These are phyloP conservation scores for Penicillium bovifimosum DNA, from an alignment of 495 filamentous ascomycete genomes.

Conservation along the genomic window DNA sequence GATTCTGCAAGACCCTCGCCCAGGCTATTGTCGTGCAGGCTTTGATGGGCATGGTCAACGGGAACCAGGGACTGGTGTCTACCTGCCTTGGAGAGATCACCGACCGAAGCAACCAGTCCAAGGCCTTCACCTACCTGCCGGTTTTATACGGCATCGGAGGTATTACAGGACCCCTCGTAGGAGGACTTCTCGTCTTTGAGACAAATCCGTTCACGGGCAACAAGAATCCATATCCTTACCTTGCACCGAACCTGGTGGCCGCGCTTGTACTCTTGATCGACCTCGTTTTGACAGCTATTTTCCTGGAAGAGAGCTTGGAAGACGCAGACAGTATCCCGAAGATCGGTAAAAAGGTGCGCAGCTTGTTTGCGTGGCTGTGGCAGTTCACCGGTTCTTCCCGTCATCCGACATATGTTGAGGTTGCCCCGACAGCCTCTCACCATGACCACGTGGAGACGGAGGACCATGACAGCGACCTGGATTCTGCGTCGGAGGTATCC, in stretches of 20 bases:
- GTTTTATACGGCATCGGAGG: slow-evolving; percentile 89
- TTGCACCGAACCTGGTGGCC: slow-evolving; percentile 74
- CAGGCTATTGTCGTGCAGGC: slow-evolving; percentile 82
- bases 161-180: slow-evolving; percentile 85
- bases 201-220: slow-evolving; percentile 48
- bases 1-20: slow-evolving; percentile 74
- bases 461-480: slow-evolving; percentile 39
- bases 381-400: slow-evolving; percentile 58
- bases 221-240: slow-evolving; percentile 68
- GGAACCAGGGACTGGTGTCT: slow-evolving; percentile 81
- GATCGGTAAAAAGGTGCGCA: slow-evolving; percentile 51
- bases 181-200: slow-evolving; percentile 70
- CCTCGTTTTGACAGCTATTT: slow-evolving; percentile 64
- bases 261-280: slow-evolving; percentile 67
- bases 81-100: slow-evolving; percentile 94
- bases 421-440: slow-evolving; percentile 17
- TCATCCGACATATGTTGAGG: slow-evolving; percentile 54
- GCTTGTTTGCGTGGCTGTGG: slow-evolving; percentile 67
- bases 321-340: slow-evolving; percentile 60
- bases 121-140: slow-evolving; percentile 86
- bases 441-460: slow-evolving; percentile 21
- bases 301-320: slow-evolving; percentile 85
- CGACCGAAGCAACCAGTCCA: slow-evolving; percentile 86
- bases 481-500: slow-evolving; percentile 40
- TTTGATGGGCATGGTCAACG: slow-evolving; percentile 88